These are phyloP conservation scores for Arthrinium phaeospermum DNA, from an alignment of 2,329 filamentous ascomycete species.

Conservation along the genomic window DNA sequence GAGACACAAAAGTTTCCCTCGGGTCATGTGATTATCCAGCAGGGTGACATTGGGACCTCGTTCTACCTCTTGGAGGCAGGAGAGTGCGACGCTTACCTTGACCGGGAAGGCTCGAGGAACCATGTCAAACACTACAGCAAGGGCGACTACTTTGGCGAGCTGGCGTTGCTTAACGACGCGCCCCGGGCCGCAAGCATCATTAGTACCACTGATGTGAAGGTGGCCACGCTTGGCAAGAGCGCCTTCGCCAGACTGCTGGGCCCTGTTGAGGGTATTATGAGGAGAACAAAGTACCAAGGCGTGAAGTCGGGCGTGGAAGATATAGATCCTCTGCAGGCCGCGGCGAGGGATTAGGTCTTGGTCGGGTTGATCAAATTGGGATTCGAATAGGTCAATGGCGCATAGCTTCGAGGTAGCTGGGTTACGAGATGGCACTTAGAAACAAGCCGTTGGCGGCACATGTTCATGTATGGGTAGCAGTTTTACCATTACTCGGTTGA, in stretches of 20 bases:
- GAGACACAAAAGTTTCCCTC: conserved; percentile 86
- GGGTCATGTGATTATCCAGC: conserved; percentile 83
- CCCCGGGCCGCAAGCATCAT: conserved; percentile 90
- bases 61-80: conserved; percentile 92
- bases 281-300: conserved; percentile 71
- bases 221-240: conserved; percentile 89
- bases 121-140: conserved; percentile 84
- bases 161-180: conserved; percentile 91
- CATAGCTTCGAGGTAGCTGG: conserved; percentile 1
- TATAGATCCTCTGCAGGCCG: conserved; percentile 67
- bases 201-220: conserved; percentile 85
- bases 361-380: conserved; percentile 9
- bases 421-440: conserved; percentile 11
- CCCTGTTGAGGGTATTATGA: conserved; percentile 93
- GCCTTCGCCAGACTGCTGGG: conserved; percentile 94
- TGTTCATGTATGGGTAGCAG: conserved; percentile 16
- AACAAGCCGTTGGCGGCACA: conserved; percentile 16
- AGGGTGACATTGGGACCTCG: conserved; percentile 88
- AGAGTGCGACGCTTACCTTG: conserved; percentile 76
- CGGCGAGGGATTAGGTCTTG: conserved; percentile 17
- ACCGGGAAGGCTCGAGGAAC: conserved; percentile 68
- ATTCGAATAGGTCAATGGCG: conserved; percentile 12
- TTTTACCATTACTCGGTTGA: conserved; percentile 16
- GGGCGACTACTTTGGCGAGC: conserved; percentile 96
- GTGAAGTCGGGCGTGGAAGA: conserved; percentile 68